Evolutionary conservation across 108 stramenopile species (phyloP).

Genomic region (Nannochloropsis oceanica): DNA sequence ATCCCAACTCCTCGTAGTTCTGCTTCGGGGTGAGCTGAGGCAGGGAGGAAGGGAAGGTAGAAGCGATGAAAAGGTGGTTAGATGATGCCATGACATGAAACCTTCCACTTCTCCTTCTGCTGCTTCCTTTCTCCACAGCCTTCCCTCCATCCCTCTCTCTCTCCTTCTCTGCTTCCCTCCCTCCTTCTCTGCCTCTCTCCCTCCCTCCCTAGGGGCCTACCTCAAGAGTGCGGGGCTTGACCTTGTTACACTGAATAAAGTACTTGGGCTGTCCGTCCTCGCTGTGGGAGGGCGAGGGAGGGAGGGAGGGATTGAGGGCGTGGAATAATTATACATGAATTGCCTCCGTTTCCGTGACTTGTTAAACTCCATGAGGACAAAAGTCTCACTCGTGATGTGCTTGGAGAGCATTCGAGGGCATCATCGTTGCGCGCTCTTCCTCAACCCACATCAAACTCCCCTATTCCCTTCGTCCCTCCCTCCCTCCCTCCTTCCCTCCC

Average conservation of each 20-base stretch:
- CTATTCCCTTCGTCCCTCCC: background rate
- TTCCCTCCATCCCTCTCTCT: too few relatives aligned
- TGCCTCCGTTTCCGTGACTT: too few relatives aligned
- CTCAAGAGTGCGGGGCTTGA: background rate
- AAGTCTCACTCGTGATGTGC: too few relatives aligned
- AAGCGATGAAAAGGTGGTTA: background rate
- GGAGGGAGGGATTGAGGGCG: background rate
- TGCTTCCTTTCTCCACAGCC: background rate
- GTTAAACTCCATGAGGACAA: too few relatives aligned
- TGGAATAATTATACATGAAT: too few relatives aligned
- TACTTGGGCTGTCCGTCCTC: background rate
- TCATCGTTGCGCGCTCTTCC: background rate
- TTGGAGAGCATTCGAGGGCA: too few relatives aligned
- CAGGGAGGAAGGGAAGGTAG: background rate
- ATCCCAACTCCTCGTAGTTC: constrained; percentile 70
- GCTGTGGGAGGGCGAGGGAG: background rate
- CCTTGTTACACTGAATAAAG: background rate
- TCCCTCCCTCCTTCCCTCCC: background rate
- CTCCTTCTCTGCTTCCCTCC: too few relatives aligned
- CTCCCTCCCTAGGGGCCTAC: background rate
- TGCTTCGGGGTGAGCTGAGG: constrained; percentile 9
- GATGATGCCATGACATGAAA: background rate
- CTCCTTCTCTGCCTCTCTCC: background rate
- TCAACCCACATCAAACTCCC: background rate
- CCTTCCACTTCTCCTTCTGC: background rate